Evolutionary conservation across 2,329 filamentous ascomycete genomes (phyloP), one percentile per base, ranked within the genome.

Genomic region (Hymenoscyphus repandus): DNA sequence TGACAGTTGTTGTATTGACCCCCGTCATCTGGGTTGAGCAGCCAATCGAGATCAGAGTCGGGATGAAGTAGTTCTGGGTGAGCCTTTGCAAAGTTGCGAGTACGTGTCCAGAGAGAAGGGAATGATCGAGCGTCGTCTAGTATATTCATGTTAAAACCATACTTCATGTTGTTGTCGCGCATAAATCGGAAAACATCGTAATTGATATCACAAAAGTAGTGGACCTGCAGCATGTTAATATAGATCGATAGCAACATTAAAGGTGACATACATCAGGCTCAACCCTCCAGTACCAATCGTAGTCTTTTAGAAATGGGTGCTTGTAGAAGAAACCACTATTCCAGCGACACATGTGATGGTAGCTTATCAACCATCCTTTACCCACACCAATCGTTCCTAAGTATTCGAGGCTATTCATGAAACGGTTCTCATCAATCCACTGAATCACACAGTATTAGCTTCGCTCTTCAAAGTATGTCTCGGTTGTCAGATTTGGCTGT

Each of bases 331-430:
- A 75, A 50, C 88, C 88, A 56, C 83, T 86, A 68, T 90, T 91
- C 88, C 88, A 93, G 56, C 93, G 88, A 72, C 93, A 99, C 93
- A 97, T 99, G 76, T 99, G 93, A 58, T 93, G 85, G 76, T 99
- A 99, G 74, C 88, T 95, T 70, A 95, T 74, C 30, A 90, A 95
- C 72, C 96, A 92, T 47, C 92, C 93, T 68, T 97, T 97, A 68
- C 97, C 96, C 69, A 97, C 95, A 73, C 96, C 93, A 68, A 86
- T 85, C 67, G 88, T 81, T 49, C 82, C 83, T 88, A 97, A 95
- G 63, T 96, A 89, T 72, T 96, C 85, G 53, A 92, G 86, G 53
- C 92, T 89, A 69, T 88, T 86, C 66, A 82, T 82, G 39, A 93
- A 93, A 73, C 88, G 92, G 50, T 95, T 86, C 71, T 95, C 86